These are phyloP conservation scores for Lachancea cidri DNA, from an alignment of 805 yeast species.

Conservation along the genomic window DNA sequence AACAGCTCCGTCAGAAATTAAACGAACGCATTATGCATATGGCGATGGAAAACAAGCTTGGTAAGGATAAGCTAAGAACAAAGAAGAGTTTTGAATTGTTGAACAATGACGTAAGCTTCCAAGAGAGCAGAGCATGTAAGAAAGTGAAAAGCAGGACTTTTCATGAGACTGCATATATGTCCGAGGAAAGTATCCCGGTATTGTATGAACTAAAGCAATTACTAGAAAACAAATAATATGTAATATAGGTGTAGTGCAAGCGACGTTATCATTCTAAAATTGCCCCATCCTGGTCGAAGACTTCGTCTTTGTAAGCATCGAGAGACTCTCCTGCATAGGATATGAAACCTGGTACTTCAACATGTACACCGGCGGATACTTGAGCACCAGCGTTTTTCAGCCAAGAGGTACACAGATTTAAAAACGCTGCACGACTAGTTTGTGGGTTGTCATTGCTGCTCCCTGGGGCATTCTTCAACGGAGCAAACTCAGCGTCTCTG, in stretches of 20 bases:
- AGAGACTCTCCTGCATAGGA: constrained; percentile 76
- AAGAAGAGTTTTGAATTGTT: constrained; percentile 30
- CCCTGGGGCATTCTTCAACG: constrained; percentile 86
- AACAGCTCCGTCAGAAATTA: constrained; percentile 24
- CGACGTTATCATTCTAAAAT: constrained; percentile 18
- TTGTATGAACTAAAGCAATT: constrained; percentile 27
- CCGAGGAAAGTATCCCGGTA: constrained; percentile 31
- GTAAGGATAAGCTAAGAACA: constrained; percentile 25
- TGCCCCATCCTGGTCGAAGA: constrained; percentile 25
- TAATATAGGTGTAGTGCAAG: constrained; percentile 1
- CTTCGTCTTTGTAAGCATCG: constrained; percentile 47
- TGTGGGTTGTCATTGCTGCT: constrained; percentile 80
- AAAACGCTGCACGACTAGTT: constrained; percentile 63
- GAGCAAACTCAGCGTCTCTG: constrained; percentile 82
- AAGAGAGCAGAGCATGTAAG: constrained; percentile 7
- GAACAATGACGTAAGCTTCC: constrained; percentile 7
- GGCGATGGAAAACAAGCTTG: constrained; percentile 29
- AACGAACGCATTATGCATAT: constrained; percentile 25
- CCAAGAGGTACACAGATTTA: constrained; percentile 73
- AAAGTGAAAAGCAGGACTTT: constrained; percentile 19
- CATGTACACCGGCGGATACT: constrained; percentile 42
- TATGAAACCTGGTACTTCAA: constrained; percentile 73
- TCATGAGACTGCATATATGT: constrained; percentile 11
- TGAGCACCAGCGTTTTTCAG: constrained; percentile 62
- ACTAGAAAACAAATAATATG: constrained; percentile 8